Percentiles rank a stretch among this genome's conserved stretches.
phyloP scores from a whole-genome alignment of 306 rosid genomes.

The Vigna nakashimae region DNA sequence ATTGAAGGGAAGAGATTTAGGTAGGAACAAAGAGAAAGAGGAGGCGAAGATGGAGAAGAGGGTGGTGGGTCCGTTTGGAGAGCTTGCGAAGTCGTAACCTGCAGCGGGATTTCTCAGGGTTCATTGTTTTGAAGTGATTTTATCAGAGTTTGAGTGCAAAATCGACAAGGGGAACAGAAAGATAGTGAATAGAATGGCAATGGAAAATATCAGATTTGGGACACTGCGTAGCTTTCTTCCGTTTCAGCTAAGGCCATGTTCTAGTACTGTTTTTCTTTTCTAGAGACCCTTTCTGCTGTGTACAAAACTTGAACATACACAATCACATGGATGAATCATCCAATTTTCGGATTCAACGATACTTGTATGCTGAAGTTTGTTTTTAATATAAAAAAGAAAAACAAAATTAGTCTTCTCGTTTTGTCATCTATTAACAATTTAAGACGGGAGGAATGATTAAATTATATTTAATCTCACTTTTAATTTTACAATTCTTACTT shows the following conservation, averaged over 20 bases:
- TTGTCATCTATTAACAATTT: too few species aligned
- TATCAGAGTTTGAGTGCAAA: neutral
- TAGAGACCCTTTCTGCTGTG: too few species aligned
- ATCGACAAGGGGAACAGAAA: neutral
- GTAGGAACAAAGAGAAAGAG: constrained; percentile 62
- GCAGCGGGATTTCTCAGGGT: constrained; percentile 9
- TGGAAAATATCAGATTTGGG: neutral
- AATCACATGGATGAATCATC: neutral
- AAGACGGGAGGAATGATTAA: too few species aligned
- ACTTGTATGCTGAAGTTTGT: too few species aligned
- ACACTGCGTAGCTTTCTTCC: neutral
- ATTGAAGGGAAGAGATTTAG: constrained; percentile 27
- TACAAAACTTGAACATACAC: neutral
- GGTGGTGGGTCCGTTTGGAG: constrained; percentile 52
- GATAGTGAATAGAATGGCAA: neutral
- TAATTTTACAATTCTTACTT: too few species aligned
- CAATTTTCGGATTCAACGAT: too few species aligned
- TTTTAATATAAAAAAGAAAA: too few species aligned
- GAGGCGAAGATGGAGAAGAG: constrained; percentile 58
- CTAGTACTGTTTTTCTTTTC: neutral
- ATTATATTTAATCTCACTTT: too few species aligned
- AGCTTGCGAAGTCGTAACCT: constrained; percentile 35
- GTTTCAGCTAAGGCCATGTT: constrained; percentile 47
- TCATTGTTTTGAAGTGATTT: constrained; percentile 40
- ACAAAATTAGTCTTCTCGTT: too few species aligned